Conservation (phyloP, 2,329 filamentous ascomycete genomes). For the Fusarium nelsonii region DNA sequence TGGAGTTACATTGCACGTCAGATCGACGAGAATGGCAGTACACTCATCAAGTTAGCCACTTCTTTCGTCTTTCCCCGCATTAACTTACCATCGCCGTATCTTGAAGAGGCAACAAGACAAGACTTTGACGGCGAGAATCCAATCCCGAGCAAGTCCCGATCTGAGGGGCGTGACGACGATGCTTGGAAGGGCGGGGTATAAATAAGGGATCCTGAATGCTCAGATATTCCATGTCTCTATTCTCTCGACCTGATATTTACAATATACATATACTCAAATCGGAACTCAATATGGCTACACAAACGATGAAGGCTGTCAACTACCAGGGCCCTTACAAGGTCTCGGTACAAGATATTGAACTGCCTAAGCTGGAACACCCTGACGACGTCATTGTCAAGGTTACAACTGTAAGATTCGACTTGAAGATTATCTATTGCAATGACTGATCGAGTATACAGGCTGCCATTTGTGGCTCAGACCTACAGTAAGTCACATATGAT, state of each 20-base stretch:
- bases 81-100: constrained; percentile 26
- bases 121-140: constrained; percentile 11
- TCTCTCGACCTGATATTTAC: background rate
- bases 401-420: constrained; percentile 64
- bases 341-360: constrained; percentile 69
- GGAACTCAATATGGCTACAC: constrained; percentile 36
- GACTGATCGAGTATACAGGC: constrained; percentile 43
- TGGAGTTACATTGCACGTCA: background rate
- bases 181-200: constrained; percentile 29
- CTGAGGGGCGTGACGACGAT: constrained; percentile 15
- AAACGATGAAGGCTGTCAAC: constrained; percentile 71
- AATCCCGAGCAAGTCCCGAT: constrained; percentile 29
- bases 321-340: constrained; percentile 73
- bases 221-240: background rate
- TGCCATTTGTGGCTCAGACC: constrained; percentile 67
- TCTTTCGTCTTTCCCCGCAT: constrained; percentile 33
- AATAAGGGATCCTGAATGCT: constrained; percentile 1
- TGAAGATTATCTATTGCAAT: background rate
- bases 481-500: constrained; percentile 53
- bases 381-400: constrained; percentile 75
- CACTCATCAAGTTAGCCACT: constrained; percentile 7
- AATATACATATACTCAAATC: background rate
- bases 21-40: constrained; percentile 9
- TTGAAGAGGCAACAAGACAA: constrained; percentile 23
- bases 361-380: constrained; percentile 71